Percentiles rank a stretch among this genome's conserved stretches.
phyloP scores from a whole-genome alignment of 257 asterid species.

The Solanum tacnaense region DNA sequence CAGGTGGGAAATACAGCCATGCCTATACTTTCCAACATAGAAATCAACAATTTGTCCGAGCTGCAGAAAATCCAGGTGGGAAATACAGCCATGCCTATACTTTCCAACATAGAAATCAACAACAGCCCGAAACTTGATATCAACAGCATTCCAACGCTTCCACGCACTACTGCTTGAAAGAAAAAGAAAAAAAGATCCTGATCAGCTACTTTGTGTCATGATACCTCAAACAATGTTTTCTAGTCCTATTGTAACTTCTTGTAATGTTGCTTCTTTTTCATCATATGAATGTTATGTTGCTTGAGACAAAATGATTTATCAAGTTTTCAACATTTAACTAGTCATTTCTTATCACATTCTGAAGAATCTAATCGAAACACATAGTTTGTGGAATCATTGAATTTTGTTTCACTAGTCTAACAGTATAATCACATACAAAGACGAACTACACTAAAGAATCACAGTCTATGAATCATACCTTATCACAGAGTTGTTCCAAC shows the following conservation, averaged over 20 bases:
- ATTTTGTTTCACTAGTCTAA: not conserved
- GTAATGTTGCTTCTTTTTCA: not conserved
- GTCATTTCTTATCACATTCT: not conserved
- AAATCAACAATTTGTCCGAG: conserved; percentile 10
- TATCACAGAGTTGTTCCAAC: not conserved
- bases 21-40: conserved; percentile 26
- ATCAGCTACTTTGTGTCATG: not conserved
- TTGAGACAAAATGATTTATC: not conserved
- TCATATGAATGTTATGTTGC: not conserved
- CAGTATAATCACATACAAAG: not conserved
- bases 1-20: conserved; percentile 22
- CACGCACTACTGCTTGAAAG: not conserved
- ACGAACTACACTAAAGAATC: not conserved
- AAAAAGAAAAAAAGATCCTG: not conserved
- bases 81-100: conserved; percentile 27
- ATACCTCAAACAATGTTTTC: not conserved
- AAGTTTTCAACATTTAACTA: not conserved
- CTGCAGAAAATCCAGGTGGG: conserved; percentile 21
- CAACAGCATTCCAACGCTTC: not conserved
- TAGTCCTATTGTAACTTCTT: not conserved
- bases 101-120: conserved; percentile 19
- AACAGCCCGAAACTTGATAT: conserved; percentile 6
- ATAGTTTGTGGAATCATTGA: not conserved
- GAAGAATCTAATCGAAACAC: not conserved
- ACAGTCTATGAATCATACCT: not conserved